phyloP scores from a whole-genome alignment of 2,329 filamentous ascomycete genomes.

The Thermothelomyces thermophilus region DNA sequence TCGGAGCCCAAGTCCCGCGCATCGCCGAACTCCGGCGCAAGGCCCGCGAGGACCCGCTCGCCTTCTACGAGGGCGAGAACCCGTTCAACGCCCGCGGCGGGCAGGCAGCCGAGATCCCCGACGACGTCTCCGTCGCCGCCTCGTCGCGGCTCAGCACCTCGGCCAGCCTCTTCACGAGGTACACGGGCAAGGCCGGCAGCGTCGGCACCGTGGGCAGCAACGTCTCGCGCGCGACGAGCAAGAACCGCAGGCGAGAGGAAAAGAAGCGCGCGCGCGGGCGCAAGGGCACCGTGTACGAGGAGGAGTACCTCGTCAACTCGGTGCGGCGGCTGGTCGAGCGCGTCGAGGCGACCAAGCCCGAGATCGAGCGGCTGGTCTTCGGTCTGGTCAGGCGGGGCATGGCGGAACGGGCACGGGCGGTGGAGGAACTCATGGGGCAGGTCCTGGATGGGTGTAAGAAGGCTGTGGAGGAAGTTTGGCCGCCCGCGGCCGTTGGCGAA shows the following conservation, averaged over 20 bases:
- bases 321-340: constrained; percentile 77
- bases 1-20: constrained; percentile 77
- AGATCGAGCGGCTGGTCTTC: constrained; percentile 68
- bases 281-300: constrained; percentile 96
- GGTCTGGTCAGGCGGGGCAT: constrained; percentile 74
- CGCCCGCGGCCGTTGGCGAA: constrained; percentile 9
- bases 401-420: constrained; percentile 76
- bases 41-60: constrained; percentile 76
- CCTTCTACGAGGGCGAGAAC: constrained; percentile 78
- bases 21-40: constrained; percentile 74
- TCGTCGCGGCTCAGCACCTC: constrained; percentile 68
- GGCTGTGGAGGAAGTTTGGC: constrained; percentile 64
- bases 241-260: constrained; percentile 85
- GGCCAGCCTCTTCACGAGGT: constrained; percentile 64
- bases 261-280: constrained; percentile 90
- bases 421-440: constrained; percentile 67
- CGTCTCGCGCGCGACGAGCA: constrained; percentile 72
- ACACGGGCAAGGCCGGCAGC: constrained; percentile 23
- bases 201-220: constrained; percentile 52
- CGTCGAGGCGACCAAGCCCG: constrained; percentile 64
- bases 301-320: constrained; percentile 91
- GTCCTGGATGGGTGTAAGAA: constrained; percentile 63
- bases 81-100: constrained; percentile 24
- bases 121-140: constrained; percentile 86
- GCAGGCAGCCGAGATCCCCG: constrained; percentile 56